These are phyloP conservation scores for Pythium diclinum DNA, from an alignment of 352 stramenopile species.

Conservation along the genomic window DNA sequence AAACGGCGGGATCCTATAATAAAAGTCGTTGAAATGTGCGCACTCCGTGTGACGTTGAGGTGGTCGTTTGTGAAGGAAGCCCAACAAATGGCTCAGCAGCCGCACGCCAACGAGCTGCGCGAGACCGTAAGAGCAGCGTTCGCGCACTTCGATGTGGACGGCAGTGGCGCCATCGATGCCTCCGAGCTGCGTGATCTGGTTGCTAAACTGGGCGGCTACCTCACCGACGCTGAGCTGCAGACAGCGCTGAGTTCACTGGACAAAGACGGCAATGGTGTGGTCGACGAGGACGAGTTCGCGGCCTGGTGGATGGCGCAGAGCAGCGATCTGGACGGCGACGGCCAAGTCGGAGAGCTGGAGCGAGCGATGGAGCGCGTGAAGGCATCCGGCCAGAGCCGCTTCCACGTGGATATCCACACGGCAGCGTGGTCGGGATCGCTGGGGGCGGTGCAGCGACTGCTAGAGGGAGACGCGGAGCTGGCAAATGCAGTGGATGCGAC, in stretches of 20 bases:
- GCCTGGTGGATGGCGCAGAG: conserved; percentile 48
- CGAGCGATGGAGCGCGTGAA: conserved; percentile 50
- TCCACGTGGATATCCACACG: conserved; percentile 65
- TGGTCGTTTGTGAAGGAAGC: not conserved
- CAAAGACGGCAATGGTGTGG: conserved; percentile 42
- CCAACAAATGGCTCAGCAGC: not conserved
- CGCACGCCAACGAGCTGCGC: conserved; percentile 35
- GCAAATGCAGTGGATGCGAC: conserved; percentile 40
- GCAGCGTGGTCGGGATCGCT: conserved; percentile 49
- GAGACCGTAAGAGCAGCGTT: conserved; percentile 60
- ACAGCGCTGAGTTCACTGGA: conserved; percentile 37
- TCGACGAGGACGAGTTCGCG: conserved; percentile 60
- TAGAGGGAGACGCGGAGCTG: conserved; percentile 41
- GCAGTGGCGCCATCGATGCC: conserved; percentile 50
- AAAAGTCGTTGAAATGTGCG: not conserved
- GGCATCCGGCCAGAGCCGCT: conserved; percentile 48
- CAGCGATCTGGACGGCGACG: conserved; percentile 40
- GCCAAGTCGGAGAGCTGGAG: conserved; percentile 40
- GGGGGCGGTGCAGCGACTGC: conserved; percentile 43
- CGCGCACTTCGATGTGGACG: conserved; percentile 54
- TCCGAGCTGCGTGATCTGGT: conserved; percentile 47
- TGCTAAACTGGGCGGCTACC: conserved; percentile 49
- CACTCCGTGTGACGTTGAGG: too few relatives aligned
- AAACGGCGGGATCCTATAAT: conserved; percentile 3
- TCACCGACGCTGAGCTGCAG: conserved; percentile 44